Conservation (phyloP, 305 asterid genomes). For the Ajuga reptans region DNA sequence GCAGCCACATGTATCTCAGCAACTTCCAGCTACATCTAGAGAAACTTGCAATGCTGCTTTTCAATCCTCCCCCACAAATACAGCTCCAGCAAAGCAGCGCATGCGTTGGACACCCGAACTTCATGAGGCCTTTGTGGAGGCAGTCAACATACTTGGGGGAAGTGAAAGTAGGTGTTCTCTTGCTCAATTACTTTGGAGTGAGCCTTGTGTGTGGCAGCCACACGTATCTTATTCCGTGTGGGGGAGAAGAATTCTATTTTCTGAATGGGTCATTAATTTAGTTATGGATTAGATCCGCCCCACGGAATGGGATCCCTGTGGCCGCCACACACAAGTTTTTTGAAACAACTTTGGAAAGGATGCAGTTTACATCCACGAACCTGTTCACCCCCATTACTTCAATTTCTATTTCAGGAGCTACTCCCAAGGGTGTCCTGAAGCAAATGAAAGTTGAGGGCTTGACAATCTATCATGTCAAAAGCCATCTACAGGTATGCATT, state of each 20-base stretch:
- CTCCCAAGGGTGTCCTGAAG: conserved; percentile 96
- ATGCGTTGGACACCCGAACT: conserved; percentile 75
- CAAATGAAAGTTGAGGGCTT: conserved; percentile 78
- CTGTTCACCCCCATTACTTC: conserved; percentile 8
- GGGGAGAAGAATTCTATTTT: too few species aligned
- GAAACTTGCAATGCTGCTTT: conserved; percentile 32
- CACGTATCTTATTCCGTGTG: too few species aligned
- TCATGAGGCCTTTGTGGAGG: conserved; percentile 61
- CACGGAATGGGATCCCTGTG: too few species aligned
- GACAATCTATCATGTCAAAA: conserved; percentile 92
- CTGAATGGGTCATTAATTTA: too few species aligned
- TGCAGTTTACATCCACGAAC: not conserved
- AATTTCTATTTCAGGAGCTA: conserved; percentile 56
- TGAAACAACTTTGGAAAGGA: too few species aligned
- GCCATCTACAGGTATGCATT: conserved; percentile 75
- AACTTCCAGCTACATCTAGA: conserved; percentile 33
- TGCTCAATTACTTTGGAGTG: conserved; percentile 7
- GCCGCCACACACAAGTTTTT: too few species aligned
- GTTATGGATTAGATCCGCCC: too few species aligned
- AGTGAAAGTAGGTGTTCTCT: conserved; percentile 43
- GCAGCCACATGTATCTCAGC: conserved; percentile 31
- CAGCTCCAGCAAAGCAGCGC: conserved; percentile 48
- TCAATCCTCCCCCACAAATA: conserved; percentile 36
- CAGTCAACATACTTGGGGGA: conserved; percentile 65
- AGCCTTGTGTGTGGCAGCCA: too few species aligned